Conservation (phyloP, 768 basidiomycete genomes). For the Clathrus columnatus region DNA sequence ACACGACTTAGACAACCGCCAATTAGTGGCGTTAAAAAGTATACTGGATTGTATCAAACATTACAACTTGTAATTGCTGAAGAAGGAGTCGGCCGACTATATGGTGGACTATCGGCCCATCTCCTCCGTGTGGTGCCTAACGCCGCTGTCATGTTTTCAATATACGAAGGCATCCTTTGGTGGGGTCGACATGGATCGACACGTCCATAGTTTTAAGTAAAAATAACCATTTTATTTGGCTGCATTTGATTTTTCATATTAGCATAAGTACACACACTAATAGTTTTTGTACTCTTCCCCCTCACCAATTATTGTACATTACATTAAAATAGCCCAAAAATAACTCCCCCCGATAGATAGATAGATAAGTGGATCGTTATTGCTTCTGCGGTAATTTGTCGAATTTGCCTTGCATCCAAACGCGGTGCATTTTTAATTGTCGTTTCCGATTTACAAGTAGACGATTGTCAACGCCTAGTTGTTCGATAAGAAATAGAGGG, state of each 20-base stretch:
- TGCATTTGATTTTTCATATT: background rate
- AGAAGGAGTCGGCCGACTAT: conserved; percentile 79
- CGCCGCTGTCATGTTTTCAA: conserved; percentile 93
- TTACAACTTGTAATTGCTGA: conserved; percentile 78
- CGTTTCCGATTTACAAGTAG: conserved; percentile 89
- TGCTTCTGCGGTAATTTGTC: conserved; percentile 32
- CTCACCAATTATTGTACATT: too few relatives aligned
- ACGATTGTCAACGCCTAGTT: conserved; percentile 83
- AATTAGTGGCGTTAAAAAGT: conserved; percentile 69
- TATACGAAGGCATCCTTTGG: conserved; percentile 78
- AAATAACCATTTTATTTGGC: background rate
- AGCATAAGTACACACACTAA: background rate
- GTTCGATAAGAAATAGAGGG: conserved; percentile 69
- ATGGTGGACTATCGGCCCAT: conserved; percentile 90
- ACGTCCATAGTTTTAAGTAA: background rate
- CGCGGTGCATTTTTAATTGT: conserved; percentile 94
- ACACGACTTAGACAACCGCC: conserved; percentile 88
- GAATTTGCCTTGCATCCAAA: conserved; percentile 90
- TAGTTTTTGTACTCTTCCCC: background rate
- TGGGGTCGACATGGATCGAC: conserved; percentile 31
- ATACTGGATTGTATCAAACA: conserved; percentile 80
- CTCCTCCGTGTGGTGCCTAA: conserved; percentile 96
- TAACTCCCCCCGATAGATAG: too few relatives aligned
- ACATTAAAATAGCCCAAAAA: background rate
- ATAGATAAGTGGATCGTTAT: background rate